Conservation (phyloP, 1,284 basidiomycete genomes). For the Leccinum colubrinum region DNA sequence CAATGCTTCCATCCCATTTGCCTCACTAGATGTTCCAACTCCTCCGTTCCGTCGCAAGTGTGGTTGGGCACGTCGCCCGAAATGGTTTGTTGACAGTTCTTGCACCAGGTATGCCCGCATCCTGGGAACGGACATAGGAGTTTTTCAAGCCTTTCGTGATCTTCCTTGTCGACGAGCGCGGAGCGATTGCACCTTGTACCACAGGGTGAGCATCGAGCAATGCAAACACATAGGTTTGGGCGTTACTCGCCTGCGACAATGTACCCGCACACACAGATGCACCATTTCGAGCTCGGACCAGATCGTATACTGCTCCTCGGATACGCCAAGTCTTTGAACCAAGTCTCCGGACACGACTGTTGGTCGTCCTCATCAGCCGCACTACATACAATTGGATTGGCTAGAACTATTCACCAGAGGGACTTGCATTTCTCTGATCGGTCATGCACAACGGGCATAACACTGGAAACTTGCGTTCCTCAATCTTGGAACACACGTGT, state of each 20-base stretch:
- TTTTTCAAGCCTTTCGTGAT: constrained; percentile 38
- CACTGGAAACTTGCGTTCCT: constrained; percentile 55
- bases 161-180: constrained; percentile 47
- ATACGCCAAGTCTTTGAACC: constrained; percentile 45
- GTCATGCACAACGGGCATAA: constrained; percentile 55
- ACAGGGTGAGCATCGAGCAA: constrained; percentile 3
- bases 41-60: constrained; percentile 55
- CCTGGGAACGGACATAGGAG: constrained; percentile 40
- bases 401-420: constrained; percentile 37
- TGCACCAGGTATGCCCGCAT: constrained; percentile 55
- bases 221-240: not conserved
- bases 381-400: not conserved
- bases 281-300: constrained; percentile 55
- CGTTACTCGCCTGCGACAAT: constrained; percentile 28
- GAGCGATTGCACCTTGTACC: constrained; percentile 43
- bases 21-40: constrained; percentile 49
- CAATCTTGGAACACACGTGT: constrained; percentile 47
- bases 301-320: constrained; percentile 42
- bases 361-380: constrained; percentile 1
- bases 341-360: constrained; percentile 42
- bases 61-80: constrained; percentile 39
- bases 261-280: constrained; percentile 48
- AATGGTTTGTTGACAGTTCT: constrained; percentile 47
- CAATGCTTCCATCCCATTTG: constrained; percentile 57
- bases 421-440: constrained; percentile 30